phyloP scores from a whole-genome alignment of 805 yeast genomes.

The Lipomyces lipofer region DNA sequence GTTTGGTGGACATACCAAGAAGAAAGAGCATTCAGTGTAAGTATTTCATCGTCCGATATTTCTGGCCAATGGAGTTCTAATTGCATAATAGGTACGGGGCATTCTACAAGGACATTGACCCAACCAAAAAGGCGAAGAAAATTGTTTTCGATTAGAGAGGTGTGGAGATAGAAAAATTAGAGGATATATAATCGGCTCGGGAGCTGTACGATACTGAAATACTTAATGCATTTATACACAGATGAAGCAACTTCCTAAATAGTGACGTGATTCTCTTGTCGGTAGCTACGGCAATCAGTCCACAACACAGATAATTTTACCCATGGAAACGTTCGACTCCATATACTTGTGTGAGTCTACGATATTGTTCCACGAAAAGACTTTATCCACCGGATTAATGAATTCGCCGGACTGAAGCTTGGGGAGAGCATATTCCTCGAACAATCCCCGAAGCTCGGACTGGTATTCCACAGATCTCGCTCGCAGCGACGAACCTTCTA shows the following conservation, averaged over 20 bases:
- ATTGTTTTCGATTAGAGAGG: constrained; percentile 71
- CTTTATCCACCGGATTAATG: constrained; percentile 32
- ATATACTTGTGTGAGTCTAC: constrained; percentile 36
- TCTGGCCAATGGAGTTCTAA: too few relatives aligned
- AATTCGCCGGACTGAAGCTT: constrained; percentile 34
- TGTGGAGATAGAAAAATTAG: too few relatives aligned
- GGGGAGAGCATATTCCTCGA: constrained; percentile 36
- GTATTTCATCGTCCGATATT: too few relatives aligned
- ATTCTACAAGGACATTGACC: constrained; percentile 88
- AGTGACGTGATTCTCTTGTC: not conserved
- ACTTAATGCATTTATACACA: too few relatives aligned
- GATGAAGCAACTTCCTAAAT: too few relatives aligned
- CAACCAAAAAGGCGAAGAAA: constrained; percentile 81
- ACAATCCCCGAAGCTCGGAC: constrained; percentile 30
- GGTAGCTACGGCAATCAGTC: constrained; percentile 1
- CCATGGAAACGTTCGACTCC: constrained; percentile 37
- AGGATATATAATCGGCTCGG: too few relatives aligned
- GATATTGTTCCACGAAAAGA: constrained; percentile 33
- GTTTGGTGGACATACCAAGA: constrained; percentile 97
- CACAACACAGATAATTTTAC: constrained; percentile 35
- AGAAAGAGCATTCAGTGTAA: constrained; percentile 96
- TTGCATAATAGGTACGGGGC: too few relatives aligned
- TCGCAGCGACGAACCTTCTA: constrained; percentile 40
- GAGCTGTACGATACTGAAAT: too few relatives aligned
- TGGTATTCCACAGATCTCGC: constrained; percentile 35